Conservation (phyloP, 2,329 filamentous ascomycete species). For the Knufia fluminis region DNA sequence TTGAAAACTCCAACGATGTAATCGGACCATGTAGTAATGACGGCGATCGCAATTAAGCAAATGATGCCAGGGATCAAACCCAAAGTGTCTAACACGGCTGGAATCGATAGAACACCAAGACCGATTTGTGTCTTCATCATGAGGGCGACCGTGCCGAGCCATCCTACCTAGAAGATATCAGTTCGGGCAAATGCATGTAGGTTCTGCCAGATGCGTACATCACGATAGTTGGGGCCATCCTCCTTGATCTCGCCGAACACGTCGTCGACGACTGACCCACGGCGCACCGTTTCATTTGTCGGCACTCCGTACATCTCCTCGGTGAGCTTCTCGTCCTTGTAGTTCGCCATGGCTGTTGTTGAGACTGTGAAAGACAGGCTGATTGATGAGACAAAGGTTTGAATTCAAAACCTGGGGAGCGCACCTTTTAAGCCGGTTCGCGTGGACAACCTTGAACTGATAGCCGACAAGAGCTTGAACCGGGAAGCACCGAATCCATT, state of each 20-base stretch:
- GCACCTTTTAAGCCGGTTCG: too few relatives aligned
- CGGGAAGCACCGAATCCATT: too few relatives aligned
- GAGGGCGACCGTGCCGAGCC: constrained; percentile 39
- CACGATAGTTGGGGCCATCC: constrained; percentile 26
- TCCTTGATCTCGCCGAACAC: constrained; percentile 30
- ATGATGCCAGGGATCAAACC: constrained; percentile 48
- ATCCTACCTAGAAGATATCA: constrained; percentile 28
- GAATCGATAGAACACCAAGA: constrained; percentile 48
- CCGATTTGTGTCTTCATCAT: constrained; percentile 52
- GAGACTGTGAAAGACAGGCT: too few relatives aligned
- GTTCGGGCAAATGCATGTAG: background rate
- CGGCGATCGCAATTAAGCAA: constrained; percentile 43
- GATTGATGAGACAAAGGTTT: too few relatives aligned
- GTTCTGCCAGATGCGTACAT: constrained; percentile 14
- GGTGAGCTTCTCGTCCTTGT: too few relatives aligned
- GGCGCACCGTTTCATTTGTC: too few relatives aligned
- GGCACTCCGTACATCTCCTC: too few relatives aligned
- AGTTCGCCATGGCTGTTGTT: too few relatives aligned
- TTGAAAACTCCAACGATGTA: constrained; percentile 42
- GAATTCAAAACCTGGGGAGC: too few relatives aligned
- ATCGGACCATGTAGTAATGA: constrained; percentile 51
- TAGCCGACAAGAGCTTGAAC: too few relatives aligned
- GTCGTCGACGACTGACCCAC: constrained; percentile 21
- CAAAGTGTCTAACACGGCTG: constrained; percentile 42
- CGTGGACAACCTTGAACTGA: too few relatives aligned